Base-by-base conservation (phyloP, 371 early-diverging fungal genomes). In the Rhizomucor pusillus region DNA sequence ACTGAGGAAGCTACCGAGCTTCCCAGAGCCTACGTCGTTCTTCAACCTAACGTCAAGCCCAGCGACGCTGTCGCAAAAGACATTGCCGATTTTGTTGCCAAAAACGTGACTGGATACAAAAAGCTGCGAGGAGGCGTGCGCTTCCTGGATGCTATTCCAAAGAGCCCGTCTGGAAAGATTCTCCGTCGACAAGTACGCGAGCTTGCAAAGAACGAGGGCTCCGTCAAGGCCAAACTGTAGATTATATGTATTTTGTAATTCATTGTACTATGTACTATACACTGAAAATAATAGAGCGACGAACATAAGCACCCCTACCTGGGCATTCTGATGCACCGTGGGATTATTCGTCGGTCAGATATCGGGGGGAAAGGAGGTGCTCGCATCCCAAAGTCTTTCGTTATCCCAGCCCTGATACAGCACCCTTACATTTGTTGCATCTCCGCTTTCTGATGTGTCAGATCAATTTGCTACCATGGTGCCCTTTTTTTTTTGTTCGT, bases 111-210 rank as follows among this genome's bases (percentile, higher is more conserved):
- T 0, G 71, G 74, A 9, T 80, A 92, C 76, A 93, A 94, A 69
- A 67, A 79, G 49, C 63, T 94, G 44, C 75, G 92, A 18, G 94
- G 93, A 7, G 95, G 93, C 0, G 81, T 90, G n/a, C 71, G 69
- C 7, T 79, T 91, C 57, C 74, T 88, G 3, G 75, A 78, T 9
- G 69, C 61, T 16, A 87, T 94, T n/a, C 94, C 90, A 14, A 90
- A 87, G 62, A 81, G 82, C 35, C 75, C 90, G 0, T 73, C 87
- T 39, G 96, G 94, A 19, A 94, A 95, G 71, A 91, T 93, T 20
- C 73, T 93, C 40, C 70, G 94, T 20, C 67, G 73, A 47, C 64
- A 72, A 45, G 59, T 83, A 0, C 67, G 67, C 29, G 69, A 63
- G 13, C 54, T 73, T 52, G 62, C 69, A 0, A 72, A 67, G 24